A percentile compares a stretch with the other conserved stretches of the same genome.
phyloP scores from a whole-genome alignment of 2,329 filamentous ascomycete species.

The Plenodomus biglobosus region DNA sequence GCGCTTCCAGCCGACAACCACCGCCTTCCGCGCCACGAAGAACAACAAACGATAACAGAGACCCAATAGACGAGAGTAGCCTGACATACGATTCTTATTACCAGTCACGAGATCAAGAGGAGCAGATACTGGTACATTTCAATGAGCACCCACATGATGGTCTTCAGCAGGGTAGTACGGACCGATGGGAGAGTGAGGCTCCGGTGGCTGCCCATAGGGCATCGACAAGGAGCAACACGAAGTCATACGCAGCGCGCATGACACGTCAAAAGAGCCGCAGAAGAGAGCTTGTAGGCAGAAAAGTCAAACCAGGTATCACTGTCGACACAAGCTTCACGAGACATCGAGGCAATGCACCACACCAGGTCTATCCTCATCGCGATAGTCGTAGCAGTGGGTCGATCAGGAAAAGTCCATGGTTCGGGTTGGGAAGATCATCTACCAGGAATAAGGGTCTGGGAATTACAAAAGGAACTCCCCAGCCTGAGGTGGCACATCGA shows the following conservation, averaged over 20 bases:
- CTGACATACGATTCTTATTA: constrained; percentile 5
- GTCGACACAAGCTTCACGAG: constrained; percentile 69
- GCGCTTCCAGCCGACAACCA: constrained; percentile 16
- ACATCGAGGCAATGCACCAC: constrained; percentile 49
- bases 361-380: constrained; percentile 48
- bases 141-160: constrained; percentile 9
- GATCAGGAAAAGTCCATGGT: constrained; percentile 34
- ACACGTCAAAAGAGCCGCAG: constrained; percentile 58
- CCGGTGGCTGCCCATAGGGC: constrained; percentile 31
- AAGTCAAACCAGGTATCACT: constrained; percentile 63
- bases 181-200: constrained; percentile 26
- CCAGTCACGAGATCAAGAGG: constrained; percentile 16
- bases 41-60: constrained; percentile 8
- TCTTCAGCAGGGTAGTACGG: background rate
- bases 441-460: constrained; percentile 39
- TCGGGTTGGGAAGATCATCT: constrained; percentile 29
- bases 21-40: constrained; percentile 12
- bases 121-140: constrained; percentile 32
- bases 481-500: constrained; percentile 23
- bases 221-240: constrained; percentile 36
- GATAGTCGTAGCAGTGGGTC: constrained; percentile 22
- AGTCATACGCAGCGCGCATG: constrained; percentile 39
- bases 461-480: constrained; percentile 40
- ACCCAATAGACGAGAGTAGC: constrained; percentile 1
- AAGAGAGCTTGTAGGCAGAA: constrained; percentile 62